Evolutionary conservation across 495 filamentous ascomycete genomes (phyloP), one percentile per base, ranked within the genome.

Genomic region (Jackrogersella minutella): DNA sequence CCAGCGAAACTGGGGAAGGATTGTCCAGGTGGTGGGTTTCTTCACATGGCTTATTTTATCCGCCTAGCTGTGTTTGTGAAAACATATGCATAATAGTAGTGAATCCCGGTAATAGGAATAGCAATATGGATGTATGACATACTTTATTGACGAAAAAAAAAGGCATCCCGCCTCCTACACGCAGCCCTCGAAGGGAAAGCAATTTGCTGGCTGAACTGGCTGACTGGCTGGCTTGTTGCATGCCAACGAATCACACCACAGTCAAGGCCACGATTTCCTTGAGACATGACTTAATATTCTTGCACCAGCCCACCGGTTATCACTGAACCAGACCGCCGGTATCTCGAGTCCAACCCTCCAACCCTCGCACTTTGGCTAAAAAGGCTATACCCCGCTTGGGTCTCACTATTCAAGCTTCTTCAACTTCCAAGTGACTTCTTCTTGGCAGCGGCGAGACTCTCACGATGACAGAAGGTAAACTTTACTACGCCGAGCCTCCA

Each of bases 401-500:
- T n/a, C n/a, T 8, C 14, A 2, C 40, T 4, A 37, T 13, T 36
- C 52, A 26, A 36, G 9, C n/a, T 31, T 44, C 24, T 41, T 34
- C 16, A 21, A 31, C 13, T 39, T 11, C 17, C 17, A 13, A 64
- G 61, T 36, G 7, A 49, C n/a, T 37, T 41, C 16, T 58, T n/a
- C 24, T 33, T 41, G 24, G 34, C 62, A 26, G 21, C 34, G 33
- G 22, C 34, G 39, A 59, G 39, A 7, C 6, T 36, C 22, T 58
- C 43, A 54, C 39, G 30, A 66, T 66, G 54, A 66, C 54, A 30
- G 62, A 66, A 9, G 49, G 19, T 21, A 21, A 17, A 19, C 14
- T 67, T 9, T 67, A 61, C 43, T 67, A 61, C 8, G 52, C 51
- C 11, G 64, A 67, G 24, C 30, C 36, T 41, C 64, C 64, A 10